These are phyloP conservation scores for Syzygium malaccense DNA, from an alignment of 441 rosid species.

Conservation along the genomic window DNA sequence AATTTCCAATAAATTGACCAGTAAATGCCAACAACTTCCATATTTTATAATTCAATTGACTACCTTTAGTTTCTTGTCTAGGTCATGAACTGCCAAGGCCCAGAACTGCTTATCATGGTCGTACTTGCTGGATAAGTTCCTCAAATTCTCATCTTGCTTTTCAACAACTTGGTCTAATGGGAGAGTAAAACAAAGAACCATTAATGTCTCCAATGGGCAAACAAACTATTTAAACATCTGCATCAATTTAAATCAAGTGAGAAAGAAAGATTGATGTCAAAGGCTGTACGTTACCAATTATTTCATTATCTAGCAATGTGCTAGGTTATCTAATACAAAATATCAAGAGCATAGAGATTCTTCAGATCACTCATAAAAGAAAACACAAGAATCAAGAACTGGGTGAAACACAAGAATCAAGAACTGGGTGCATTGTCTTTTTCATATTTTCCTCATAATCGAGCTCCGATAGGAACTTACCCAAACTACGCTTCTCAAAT, in stretches of 20 bases:
- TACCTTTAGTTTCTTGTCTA: conserved; percentile 66
- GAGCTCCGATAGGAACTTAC: conserved; percentile 23
- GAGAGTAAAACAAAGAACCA: neutral
- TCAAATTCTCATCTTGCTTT: conserved; percentile 52
- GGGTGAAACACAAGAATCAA: neutral
- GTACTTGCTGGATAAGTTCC: conserved; percentile 42
- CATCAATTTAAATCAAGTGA: neutral
- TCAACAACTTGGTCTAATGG: conserved; percentile 55
- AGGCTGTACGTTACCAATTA: neutral
- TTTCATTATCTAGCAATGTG: neutral
- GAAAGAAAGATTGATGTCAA: neutral
- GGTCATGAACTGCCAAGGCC: conserved; percentile 33
- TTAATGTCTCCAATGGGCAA: neutral
- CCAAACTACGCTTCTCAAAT: conserved; percentile 57
- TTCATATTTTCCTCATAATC: neutral
- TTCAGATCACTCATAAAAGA: neutral
- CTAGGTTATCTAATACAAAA: neutral
- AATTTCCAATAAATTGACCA: neutral
- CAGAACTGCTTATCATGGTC: conserved; percentile 50
- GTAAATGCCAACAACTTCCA: neutral
- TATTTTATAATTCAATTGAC: neutral
- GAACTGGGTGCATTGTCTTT: neutral
- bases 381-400: neutral
- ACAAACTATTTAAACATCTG: neutral
- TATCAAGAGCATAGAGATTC: neutral